A percentile compares a stretch with the other conserved stretches of the same genome.
Evolutionary conservation across 306 rosid species (phyloP).

Genomic region (Fagus crenata): DNA sequence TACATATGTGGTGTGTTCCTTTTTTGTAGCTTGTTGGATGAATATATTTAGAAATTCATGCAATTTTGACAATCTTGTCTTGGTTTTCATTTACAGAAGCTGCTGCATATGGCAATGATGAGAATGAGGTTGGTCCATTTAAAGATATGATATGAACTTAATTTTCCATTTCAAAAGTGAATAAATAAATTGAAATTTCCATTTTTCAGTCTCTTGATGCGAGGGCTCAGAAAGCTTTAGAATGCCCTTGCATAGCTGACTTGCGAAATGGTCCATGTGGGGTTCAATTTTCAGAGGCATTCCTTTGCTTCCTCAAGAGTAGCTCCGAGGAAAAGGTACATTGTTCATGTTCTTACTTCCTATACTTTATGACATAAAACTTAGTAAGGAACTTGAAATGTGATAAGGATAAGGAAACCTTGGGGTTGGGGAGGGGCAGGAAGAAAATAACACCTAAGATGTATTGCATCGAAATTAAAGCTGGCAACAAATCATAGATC

Average conservation of each 20-base stretch:
- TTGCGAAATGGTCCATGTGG: slow-evolving; percentile 82
- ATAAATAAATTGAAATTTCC: slow-evolving; percentile 18
- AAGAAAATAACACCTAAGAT: not conserved
- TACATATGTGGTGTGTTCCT: not conserved
- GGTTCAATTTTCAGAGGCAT: slow-evolving; percentile 76
- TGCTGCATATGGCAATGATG: slow-evolving; percentile 67
- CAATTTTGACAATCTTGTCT: not conserved
- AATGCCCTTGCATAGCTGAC: slow-evolving; percentile 93
- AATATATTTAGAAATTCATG: not conserved
- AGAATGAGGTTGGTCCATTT: slow-evolving; percentile 58
- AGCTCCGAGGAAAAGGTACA: slow-evolving; percentile 81
- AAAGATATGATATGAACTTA: not conserved
- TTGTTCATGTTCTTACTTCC: not conserved
- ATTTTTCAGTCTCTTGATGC: slow-evolving; percentile 79
- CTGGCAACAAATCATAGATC: not conserved
- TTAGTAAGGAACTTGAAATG: not conserved
- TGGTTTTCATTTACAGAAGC: slow-evolving; percentile 65
- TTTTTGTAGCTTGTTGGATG: not conserved
- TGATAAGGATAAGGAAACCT: not conserved
- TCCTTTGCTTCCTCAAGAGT: slow-evolving; percentile 86
- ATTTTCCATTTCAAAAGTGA: slow-evolving; percentile 19
- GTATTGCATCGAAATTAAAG: not conserved
- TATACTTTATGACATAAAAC: not conserved
- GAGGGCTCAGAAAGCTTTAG: slow-evolving; percentile 81
- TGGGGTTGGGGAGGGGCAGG: too few relatives aligned